Evolutionary conservation across 495 filamentous ascomycete genomes (phyloP), one percentile per base, ranked within the genome.

Genomic region (Trichocladium antarcticum): DNA sequence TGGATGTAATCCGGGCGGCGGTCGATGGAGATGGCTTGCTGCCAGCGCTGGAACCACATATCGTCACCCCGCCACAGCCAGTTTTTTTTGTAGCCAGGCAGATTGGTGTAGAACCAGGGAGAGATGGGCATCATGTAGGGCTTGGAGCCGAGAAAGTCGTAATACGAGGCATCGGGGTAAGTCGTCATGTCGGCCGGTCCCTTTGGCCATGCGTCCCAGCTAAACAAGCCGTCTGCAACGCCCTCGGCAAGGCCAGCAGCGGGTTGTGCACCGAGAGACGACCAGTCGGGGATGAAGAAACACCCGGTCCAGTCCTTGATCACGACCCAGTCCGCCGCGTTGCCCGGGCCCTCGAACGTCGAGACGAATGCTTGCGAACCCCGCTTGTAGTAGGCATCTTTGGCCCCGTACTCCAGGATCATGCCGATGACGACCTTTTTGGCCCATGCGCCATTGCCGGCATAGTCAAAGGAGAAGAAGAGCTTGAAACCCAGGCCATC

Each of bases 1-100:
- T 46, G 49, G 10, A 51, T 32, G 17, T 34, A 51, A n/a, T 51
- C 49, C 15, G 49, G 42, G 0, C 19, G 17, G 22, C 24, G 22
- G 36, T 49, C 46, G 37, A 45, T 6, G 14, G 19, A 36, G 21
- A 42, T 41, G n/a, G 27, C 44, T 11, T 53, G 43, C 6, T 42
- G 37, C 50, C 43, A 52, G 22, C 50, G 42, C 7, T 42, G 11
- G 27, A 36, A 76, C 84, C 83, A 87, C 4, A 85, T 62, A 42
- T 76, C 71, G 50, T 85, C 83, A n/a, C 77, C 74, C 4, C 74
- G 73, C 67, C 78, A 84, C 15, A 82, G 67, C 81, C 81, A 85
- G 49, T 84, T 83, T 62, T 87, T 87, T 49, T 64, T 63, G 54
- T 72, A 82, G 27, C 72, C 68, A 0, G 81, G 78, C 17, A 85